Base-by-base conservation (phyloP, 768 basidiomycete genomes). In the Royoungia palumana region DNA sequence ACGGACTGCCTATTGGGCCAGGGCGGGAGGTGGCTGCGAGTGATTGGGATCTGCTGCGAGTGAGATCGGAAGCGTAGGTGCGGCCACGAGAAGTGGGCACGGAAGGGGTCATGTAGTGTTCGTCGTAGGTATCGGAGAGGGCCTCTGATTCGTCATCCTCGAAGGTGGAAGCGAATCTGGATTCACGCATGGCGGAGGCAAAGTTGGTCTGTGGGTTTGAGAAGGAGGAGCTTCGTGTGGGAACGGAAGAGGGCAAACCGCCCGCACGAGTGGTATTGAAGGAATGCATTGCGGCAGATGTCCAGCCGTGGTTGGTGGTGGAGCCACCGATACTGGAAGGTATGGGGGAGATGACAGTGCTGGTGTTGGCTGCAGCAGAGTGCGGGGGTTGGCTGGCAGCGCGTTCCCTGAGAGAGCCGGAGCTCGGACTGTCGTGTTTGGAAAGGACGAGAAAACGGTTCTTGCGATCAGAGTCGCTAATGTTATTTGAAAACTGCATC, bases 141-240 rank as follows among this genome's bases (percentile, higher is more conserved):
- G 69, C 70, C 45, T 87, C 85, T 1, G 78, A 80, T 67, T 90
- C 88, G 64, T 90, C 88, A 56, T 90, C 87, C 69, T 90, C 89
- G 56, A 86, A 80, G 1, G 87, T 90, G 20, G 85, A 87, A 6
- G 83, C 77, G 65, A 90, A 89, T 27, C 81, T 71, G 7, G 73
- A 68, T 46, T 83, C 85, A 35, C 84, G 81, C 79, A 87, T 82
- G 34, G 78, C 73, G 22, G 83, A 80, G 19, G 77, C 69, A 62
- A 87, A 85, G 40, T 78, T 76, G 53, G 70, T 61, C 55, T 80
- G 80, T 32, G 74, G 68, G 43, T 78, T 73, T 21, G 83, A 84
- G 65, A 85, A 87, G 37, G 85, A 88, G 34, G 84, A 80, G 56
- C 78, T 83, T 46, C 85, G 76, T 54, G 81, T 79, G 50, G 84